A percentile compares a stretch with the other conserved stretches of the same genome.
These are phyloP conservation scores for Stagonosporopsis tanaceti DNA, from an alignment of 2,329 filamentous ascomycete genomes.

Conservation along the genomic window DNA sequence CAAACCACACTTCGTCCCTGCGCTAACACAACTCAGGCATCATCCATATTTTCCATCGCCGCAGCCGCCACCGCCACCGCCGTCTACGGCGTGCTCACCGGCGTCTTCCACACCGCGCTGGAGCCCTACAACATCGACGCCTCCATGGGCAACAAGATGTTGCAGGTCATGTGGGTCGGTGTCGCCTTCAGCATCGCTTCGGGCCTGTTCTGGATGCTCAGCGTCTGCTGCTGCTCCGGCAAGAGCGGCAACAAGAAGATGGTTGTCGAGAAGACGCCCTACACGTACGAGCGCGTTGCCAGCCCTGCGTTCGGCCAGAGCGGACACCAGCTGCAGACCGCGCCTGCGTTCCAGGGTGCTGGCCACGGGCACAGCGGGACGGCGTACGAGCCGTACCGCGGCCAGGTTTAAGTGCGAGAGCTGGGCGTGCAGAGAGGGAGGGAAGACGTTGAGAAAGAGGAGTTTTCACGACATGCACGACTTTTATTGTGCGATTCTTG, in stretches of 20 bases:
- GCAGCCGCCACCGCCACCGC: conserved; percentile 78
- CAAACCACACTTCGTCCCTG: conserved; percentile 34
- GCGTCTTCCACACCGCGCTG: conserved; percentile 70
- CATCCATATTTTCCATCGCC: conserved; percentile 66
- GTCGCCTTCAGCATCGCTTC: conserved; percentile 78
- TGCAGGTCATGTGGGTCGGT: conserved; percentile 79
- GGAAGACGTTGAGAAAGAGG: neutral
- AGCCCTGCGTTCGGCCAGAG: conserved; percentile 50
- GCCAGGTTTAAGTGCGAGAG: conserved; percentile 10
- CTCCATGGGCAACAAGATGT: conserved; percentile 72
- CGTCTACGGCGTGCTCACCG: conserved; percentile 74
- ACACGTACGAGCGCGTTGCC: conserved; percentile 66
- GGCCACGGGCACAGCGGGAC: conserved; percentile 37
- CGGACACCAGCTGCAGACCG: conserved; percentile 34
- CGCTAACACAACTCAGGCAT: conserved; percentile 51
- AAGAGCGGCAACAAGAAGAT: conserved; percentile 58
- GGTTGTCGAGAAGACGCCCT: conserved; percentile 66
- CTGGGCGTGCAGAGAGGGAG: too few species aligned
- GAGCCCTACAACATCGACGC: conserved; percentile 76
- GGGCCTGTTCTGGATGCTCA: conserved; percentile 89
- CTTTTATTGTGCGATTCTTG: conserved; percentile 11
- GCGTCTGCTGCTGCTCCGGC: conserved; percentile 89
- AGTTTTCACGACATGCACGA: conserved; percentile 16
- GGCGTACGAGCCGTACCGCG: conserved; percentile 53
- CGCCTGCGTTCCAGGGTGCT: conserved; percentile 24